Evolutionary conservation across 2,329 filamentous ascomycete species (phyloP).

Genomic region (Capronia americana): DNA sequence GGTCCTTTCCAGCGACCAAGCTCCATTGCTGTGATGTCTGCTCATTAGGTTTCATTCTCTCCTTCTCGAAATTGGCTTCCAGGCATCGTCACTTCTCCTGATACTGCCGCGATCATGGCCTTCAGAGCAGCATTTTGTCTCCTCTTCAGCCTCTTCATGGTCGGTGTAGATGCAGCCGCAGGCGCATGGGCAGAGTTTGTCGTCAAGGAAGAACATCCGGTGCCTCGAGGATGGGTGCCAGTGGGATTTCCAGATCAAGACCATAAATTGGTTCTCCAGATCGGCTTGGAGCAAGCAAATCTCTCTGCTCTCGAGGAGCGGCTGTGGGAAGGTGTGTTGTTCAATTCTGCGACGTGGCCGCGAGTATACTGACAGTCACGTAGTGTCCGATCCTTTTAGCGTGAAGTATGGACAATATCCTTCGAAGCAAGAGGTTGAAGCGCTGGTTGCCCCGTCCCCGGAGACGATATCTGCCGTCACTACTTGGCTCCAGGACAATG

Average conservation of each 20-base stretch:
- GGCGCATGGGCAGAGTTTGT: neutral
- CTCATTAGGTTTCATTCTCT: too few relatives aligned
- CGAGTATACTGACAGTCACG: neutral
- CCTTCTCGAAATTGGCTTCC: too few relatives aligned
- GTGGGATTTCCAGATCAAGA: neutral
- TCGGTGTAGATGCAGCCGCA: neutral
- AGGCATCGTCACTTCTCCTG: too few relatives aligned
- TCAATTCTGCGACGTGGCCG: neutral
- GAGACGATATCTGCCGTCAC: neutral
- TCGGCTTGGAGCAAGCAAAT: neutral
- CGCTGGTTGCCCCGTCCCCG: neutral
- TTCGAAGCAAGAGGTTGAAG: neutral
- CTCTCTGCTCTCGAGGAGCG: neutral
- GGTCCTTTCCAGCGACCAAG: too few relatives aligned
- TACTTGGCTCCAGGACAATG: neutral
- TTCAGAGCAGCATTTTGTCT: neutral
- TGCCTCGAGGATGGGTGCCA: neutral
- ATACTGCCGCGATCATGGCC: neutral
- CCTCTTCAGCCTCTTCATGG: neutral
- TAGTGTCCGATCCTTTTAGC: neutral
- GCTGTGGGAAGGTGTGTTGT: neutral
- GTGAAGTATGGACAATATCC: neutral
- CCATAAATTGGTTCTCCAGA: neutral
- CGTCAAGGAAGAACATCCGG: neutral
- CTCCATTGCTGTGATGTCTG: too few relatives aligned